Conservation (phyloP, 768 basidiomycete genomes). For the Tricholoma bakamatsutake region DNA sequence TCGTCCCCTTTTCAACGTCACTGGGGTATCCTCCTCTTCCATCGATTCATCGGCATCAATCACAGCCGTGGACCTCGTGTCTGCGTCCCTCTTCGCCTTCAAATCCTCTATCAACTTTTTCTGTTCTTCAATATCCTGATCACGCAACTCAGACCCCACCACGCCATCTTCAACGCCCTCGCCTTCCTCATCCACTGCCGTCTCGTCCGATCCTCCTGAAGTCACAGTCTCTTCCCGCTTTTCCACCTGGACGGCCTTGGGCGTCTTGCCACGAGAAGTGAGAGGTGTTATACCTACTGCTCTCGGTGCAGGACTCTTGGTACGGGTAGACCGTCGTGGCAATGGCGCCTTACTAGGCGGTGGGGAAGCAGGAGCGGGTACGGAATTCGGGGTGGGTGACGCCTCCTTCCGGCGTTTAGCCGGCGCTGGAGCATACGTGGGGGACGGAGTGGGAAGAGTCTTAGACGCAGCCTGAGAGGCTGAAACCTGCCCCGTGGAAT, state of each 20-base stretch:
- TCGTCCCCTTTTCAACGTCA: conserved; percentile 47
- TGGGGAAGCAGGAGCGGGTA: conserved; percentile 37
- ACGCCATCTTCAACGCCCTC: conserved; percentile 47
- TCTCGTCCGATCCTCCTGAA: conserved; percentile 55
- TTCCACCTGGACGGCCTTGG: conserved; percentile 24
- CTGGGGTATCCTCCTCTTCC: conserved; percentile 27
- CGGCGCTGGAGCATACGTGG: conserved; percentile 34
- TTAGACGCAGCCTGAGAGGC: conserved; percentile 19
- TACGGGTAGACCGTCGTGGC: conserved; percentile 31
- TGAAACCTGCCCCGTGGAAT: conserved; percentile 18
- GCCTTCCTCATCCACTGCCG: conserved; percentile 59
- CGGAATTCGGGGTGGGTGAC: conserved; percentile 38
- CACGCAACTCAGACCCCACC: conserved; percentile 54
- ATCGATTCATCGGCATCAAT: conserved; percentile 48
- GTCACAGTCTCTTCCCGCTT: conserved; percentile 32
- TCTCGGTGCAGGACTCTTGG: conserved; percentile 36
- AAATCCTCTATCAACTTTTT: conserved; percentile 68
- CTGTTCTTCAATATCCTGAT: conserved; percentile 73
- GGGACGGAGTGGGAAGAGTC: conserved; percentile 38
- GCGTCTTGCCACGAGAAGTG: conserved; percentile 32
- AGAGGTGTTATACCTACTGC: conserved; percentile 25
- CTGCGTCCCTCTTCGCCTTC: conserved; percentile 53
- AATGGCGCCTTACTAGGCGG: conserved; percentile 16
- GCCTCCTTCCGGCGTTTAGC: conserved; percentile 65
- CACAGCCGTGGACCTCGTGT: conserved; percentile 20